Evolutionary conservation across 306 rosid genomes (phyloP).

Genomic region (Vicia faba): DNA sequence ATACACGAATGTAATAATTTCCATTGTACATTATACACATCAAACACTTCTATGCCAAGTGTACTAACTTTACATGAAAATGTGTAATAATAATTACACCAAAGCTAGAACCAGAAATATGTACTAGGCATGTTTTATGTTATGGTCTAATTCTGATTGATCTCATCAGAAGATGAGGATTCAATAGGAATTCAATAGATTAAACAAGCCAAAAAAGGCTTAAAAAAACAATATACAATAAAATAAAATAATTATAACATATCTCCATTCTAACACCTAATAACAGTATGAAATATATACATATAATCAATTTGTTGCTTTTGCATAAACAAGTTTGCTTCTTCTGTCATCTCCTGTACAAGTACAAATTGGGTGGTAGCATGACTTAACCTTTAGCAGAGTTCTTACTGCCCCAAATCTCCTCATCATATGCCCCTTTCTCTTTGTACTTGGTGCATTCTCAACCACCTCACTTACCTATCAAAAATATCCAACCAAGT

Average conservation of each 20-base stretch:
- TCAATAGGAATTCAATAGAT: neutral
- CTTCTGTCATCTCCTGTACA: slow-evolving; percentile 46
- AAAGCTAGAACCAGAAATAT: slow-evolving; percentile 17
- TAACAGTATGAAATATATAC: neutral
- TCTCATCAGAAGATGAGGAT: slow-evolving; percentile 10
- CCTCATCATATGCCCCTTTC: slow-evolving; percentile 42
- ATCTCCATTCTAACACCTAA: slow-evolving; percentile 34
- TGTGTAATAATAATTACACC: slow-evolving; percentile 13
- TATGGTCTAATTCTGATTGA: slow-evolving; percentile 4
- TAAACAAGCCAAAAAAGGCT: neutral
- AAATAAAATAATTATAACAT: slow-evolving; percentile 1
- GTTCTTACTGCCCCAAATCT: slow-evolving; percentile 51
- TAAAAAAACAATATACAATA: neutral
- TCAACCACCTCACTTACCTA: slow-evolving; percentile 38
- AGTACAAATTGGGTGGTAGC: slow-evolving; percentile 49
- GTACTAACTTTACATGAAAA: neutral
- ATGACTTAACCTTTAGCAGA: slow-evolving; percentile 53
- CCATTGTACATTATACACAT: slow-evolving; percentile 37
- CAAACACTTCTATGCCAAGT: slow-evolving; percentile 1
- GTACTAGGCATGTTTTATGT: slow-evolving; percentile 11
- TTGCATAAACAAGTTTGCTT: slow-evolving; percentile 39
- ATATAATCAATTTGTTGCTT: slow-evolving; percentile 40
- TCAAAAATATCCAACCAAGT: neutral
- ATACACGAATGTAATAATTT: slow-evolving; percentile 11
- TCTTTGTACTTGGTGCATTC: slow-evolving; percentile 33